These are phyloP conservation scores for Fusarium odoratissimum DNA, from an alignment of 2,329 filamentous ascomycete species.

Conservation along the genomic window DNA sequence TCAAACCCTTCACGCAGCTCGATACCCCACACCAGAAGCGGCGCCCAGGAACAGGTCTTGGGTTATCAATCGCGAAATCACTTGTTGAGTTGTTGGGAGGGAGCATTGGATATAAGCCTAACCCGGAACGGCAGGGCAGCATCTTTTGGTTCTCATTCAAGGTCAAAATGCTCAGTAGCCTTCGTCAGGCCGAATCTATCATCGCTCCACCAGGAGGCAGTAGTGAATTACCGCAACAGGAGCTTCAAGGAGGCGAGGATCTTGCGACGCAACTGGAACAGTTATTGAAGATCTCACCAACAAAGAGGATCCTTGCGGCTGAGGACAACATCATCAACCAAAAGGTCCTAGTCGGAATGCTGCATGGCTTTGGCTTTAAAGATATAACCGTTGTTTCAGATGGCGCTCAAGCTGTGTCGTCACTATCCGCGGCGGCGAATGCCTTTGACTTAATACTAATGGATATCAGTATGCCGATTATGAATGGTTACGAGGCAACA, in stretches of 20 bases:
- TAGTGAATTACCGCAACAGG: not conserved
- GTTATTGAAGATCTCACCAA: not conserved
- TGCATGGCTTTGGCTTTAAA: slow-evolving; percentile 5
- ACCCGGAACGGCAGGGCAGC: not conserved
- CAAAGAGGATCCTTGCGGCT: not conserved
- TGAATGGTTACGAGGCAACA: slow-evolving; percentile 11
- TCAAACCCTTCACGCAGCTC: slow-evolving; percentile 6
- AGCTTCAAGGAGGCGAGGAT: not conserved
- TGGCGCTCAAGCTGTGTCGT: not conserved
- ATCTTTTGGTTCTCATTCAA: slow-evolving; percentile 9
- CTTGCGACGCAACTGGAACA: not conserved
- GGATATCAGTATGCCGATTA: slow-evolving; percentile 11
- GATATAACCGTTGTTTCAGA: slow-evolving; percentile 3
- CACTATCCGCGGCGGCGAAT: not conserved
- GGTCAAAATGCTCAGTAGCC: not conserved
- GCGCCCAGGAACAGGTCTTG: slow-evolving; percentile 6
- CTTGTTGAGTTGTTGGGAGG: not conserved
- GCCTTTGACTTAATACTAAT: not conserved
- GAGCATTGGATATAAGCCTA: not conserved
- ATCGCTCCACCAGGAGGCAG: rapidly evolving
- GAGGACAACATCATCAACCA: slow-evolving; percentile 16
- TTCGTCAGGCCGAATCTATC: not conserved
- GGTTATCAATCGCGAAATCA: slow-evolving; percentile 7
- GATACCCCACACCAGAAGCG: not conserved
- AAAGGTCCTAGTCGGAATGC: slow-evolving; percentile 3